Evolutionary conservation across 495 filamentous ascomycete genomes (phyloP).

Genomic region (Amniculicola lignicola): DNA sequence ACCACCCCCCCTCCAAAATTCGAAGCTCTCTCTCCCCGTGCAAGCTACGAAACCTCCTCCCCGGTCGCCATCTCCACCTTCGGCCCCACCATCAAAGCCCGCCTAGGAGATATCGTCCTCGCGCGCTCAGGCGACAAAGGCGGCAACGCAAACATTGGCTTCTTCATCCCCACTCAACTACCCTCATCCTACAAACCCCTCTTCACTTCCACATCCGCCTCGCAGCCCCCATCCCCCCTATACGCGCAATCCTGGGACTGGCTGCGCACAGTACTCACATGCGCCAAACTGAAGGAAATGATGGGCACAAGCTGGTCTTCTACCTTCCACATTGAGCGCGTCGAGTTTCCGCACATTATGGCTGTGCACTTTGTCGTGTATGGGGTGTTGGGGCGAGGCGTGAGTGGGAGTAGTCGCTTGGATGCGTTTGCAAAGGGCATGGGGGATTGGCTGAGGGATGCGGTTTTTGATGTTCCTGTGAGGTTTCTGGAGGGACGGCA

Average conservation of each 20-base stretch:
- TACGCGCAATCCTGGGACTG: constrained; percentile 35
- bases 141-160: constrained; percentile 39
- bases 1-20: constrained; percentile 12
- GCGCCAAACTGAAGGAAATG: constrained; percentile 32
- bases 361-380: constrained; percentile 41
- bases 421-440: constrained; percentile 29
- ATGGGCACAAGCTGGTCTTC: constrained; percentile 37
- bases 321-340: constrained; percentile 33
- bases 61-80: constrained; percentile 29
- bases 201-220: no score
- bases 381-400: constrained; percentile 27
- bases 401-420: constrained; percentile 19
- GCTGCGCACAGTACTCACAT: constrained; percentile 37
- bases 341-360: constrained; percentile 36
- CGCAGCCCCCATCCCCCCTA: no score
- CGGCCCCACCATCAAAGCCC: constrained; percentile 27
- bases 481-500: constrained; percentile 20
- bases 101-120: constrained; percentile 38
- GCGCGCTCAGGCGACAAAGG: constrained; percentile 42
- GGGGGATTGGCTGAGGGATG: constrained; percentile 29
- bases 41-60: constrained; percentile 32
- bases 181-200: constrained; percentile 9
- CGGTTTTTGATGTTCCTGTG: constrained; percentile 28
- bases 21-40: not conserved
- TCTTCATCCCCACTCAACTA: constrained; percentile 34